These are phyloP conservation scores for Babesia caballi DNA, from an alignment of 169 alveolate genomes.

Conservation along the genomic window DNA sequence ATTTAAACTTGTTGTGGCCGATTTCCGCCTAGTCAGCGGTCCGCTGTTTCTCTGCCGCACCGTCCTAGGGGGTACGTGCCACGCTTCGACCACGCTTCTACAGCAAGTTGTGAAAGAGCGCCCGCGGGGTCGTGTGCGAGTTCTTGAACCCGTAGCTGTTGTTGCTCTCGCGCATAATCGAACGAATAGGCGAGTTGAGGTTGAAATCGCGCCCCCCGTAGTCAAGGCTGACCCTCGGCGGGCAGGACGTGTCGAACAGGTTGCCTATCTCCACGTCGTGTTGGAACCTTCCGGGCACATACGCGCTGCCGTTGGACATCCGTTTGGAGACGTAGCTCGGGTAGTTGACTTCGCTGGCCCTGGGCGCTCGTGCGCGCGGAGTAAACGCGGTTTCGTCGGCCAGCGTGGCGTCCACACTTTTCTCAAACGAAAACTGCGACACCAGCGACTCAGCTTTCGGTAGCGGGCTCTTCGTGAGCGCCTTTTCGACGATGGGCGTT, in stretches of 20 bases:
- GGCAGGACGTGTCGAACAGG: slow-evolving; percentile 3
- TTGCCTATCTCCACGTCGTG: background rate
- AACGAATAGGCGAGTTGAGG: slow-evolving; percentile 40
- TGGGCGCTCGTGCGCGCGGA: background rate
- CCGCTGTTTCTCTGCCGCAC: too few species aligned
- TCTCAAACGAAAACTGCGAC: slow-evolving; percentile 61
- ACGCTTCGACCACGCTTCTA: background rate
- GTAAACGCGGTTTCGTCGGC: background rate
- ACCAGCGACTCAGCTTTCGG: slow-evolving; percentile 27
- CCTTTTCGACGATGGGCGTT: slow-evolving; percentile 42
- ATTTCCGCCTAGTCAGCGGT: too few species aligned
- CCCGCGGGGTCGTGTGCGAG: background rate
- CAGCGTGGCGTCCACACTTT: background rate
- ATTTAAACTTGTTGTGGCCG: too few species aligned
- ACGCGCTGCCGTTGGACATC: background rate
- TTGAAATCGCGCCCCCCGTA: background rate
- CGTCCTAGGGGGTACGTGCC: too few species aligned
- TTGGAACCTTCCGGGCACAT: background rate
- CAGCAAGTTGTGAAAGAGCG: slow-evolving; percentile 7
- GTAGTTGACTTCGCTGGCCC: slow-evolving; percentile 2
- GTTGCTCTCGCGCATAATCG: slow-evolving; percentile 43
- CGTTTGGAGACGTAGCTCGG: slow-evolving; percentile 24
- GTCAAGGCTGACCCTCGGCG: background rate
- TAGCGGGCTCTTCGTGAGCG: background rate
- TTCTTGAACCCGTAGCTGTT: slow-evolving; percentile 26